These are phyloP conservation scores for Fagus crenata DNA, from an alignment of 306 rosid genomes.

Conservation along the genomic window DNA sequence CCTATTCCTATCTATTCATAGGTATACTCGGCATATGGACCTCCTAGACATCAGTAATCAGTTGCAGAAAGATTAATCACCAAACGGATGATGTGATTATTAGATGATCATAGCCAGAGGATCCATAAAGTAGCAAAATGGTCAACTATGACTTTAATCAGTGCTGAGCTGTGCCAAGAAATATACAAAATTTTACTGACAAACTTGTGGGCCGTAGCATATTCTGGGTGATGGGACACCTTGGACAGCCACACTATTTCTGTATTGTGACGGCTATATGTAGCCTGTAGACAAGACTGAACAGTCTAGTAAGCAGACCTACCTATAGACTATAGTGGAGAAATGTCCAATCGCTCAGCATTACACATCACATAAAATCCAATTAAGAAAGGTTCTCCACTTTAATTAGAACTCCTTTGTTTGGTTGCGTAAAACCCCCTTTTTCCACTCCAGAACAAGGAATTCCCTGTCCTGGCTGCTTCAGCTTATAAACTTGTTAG, in stretches of 20 bases:
- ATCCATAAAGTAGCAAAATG: neutral
- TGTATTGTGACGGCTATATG: neutral
- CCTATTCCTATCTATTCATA: too few species aligned
- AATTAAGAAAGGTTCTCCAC: neutral
- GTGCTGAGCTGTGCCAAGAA: neutral
- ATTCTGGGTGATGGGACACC: slow-evolving; percentile 24
- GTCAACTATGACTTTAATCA: neutral
- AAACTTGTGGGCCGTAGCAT: neutral
- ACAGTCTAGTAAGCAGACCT: neutral
- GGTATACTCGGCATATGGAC: too few species aligned
- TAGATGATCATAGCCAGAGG: neutral
- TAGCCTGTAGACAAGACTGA: neutral
- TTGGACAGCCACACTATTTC: neutral
- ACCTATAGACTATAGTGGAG: neutral
- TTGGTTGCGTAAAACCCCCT: too few species aligned
- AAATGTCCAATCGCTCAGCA: neutral
- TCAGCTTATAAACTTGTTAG: too few species aligned
- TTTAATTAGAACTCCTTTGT: too few species aligned
- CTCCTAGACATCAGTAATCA: too few species aligned
- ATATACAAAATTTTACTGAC: neutral
- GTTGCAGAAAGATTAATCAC: neutral
- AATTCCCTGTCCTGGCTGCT: too few species aligned
- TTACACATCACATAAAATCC: neutral
- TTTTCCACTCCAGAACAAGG: too few species aligned
- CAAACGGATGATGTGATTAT: neutral